Percentiles rank a stretch among this genome's conserved stretches.
Evolutionary conservation across 106 monocot genomes (phyloP).

Genomic region (Platanthera zijinensis): DNA sequence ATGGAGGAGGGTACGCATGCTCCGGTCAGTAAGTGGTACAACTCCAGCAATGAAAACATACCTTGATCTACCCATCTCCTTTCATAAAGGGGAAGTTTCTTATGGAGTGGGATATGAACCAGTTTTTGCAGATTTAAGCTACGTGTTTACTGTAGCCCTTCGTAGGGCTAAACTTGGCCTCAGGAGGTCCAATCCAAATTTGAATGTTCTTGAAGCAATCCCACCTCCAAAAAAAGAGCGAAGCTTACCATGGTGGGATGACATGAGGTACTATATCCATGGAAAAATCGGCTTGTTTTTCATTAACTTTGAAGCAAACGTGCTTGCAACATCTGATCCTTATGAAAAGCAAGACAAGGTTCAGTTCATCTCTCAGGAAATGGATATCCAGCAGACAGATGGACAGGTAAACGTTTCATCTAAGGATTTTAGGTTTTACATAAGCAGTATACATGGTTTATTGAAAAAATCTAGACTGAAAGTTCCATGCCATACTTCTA

Average conservation of each 20-base stretch:
- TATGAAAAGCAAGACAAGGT: conserved; percentile 71
- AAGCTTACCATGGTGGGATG: conserved; percentile 96
- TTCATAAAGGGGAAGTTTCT: conserved; percentile 68
- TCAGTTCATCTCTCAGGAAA: conserved; percentile 65
- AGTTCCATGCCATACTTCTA: conserved; percentile 26
- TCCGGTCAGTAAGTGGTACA: conserved; percentile 85
- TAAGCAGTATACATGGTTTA: conserved; percentile 66
- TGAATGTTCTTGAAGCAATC: conserved; percentile 14
- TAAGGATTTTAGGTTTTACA: conserved; percentile 63
- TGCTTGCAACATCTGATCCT: conserved; percentile 74
- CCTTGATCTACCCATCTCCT: conserved; percentile 66
- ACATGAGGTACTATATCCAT: conserved; percentile 83
- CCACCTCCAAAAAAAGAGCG: conserved; percentile 68
- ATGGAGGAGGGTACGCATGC: conserved; percentile 70
- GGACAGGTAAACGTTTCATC: conserved; percentile 55
- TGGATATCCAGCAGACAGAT: conserved; percentile 76
- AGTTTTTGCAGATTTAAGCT: conserved; percentile 85
- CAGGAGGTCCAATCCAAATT: conserved; percentile 10
- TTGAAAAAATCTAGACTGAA: conserved; percentile 50
- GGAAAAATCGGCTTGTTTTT: conserved; percentile 59
- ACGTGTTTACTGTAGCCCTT: conserved; percentile 80
- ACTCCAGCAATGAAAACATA: conserved; percentile 87
- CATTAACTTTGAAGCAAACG: conserved; percentile 50
- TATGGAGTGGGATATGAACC: conserved; percentile 93
- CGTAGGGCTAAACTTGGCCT: conserved; percentile 61